phyloP scores from a whole-genome alignment of 2,329 filamentous ascomycete genomes.

The Colletotrichum orchidophilum region DNA sequence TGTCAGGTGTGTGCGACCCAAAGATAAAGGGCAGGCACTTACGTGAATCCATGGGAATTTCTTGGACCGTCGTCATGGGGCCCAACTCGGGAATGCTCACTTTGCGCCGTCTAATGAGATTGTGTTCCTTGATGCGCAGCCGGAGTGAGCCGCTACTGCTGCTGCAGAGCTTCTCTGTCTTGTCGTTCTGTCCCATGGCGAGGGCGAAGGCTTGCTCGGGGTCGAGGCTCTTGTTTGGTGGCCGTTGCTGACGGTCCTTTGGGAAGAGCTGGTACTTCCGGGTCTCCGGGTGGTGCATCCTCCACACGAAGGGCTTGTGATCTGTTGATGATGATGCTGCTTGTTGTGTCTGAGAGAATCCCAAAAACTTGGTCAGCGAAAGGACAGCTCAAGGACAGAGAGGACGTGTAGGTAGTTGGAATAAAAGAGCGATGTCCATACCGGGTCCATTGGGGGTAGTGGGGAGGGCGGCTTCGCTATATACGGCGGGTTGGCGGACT shows the following conservation, averaged over 20 bases:
- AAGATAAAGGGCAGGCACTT: conserved; percentile 45
- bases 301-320: conserved; percentile 65
- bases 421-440: conserved; percentile 44
- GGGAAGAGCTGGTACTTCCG: conserved; percentile 72
- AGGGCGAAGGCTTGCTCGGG: conserved; percentile 59
- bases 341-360: conserved; percentile 33
- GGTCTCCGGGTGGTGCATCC: conserved; percentile 65
- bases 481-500: conserved; percentile 51
- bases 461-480: conserved; percentile 61
- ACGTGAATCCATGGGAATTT: conserved; percentile 76
- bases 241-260: conserved; percentile 57
- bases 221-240: conserved; percentile 56
- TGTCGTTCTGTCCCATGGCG: conserved; percentile 54
- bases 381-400: conserved; percentile 32
- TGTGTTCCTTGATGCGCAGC: conserved; percentile 66
- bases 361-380: conserved; percentile 27
- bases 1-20: conserved; percentile 5
- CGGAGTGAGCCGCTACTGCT: conserved; percentile 54
- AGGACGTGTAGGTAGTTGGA: conserved; percentile 16
- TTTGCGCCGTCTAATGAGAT: conserved; percentile 67
- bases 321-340: conserved; percentile 39
- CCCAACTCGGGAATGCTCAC: conserved; percentile 71
- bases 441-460: conserved; percentile 54
- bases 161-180: conserved; percentile 49
- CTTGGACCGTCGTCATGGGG: conserved; percentile 75